Conservation (phyloP, 352 stramenopile species). For the Phytophthora agathidicida region DNA sequence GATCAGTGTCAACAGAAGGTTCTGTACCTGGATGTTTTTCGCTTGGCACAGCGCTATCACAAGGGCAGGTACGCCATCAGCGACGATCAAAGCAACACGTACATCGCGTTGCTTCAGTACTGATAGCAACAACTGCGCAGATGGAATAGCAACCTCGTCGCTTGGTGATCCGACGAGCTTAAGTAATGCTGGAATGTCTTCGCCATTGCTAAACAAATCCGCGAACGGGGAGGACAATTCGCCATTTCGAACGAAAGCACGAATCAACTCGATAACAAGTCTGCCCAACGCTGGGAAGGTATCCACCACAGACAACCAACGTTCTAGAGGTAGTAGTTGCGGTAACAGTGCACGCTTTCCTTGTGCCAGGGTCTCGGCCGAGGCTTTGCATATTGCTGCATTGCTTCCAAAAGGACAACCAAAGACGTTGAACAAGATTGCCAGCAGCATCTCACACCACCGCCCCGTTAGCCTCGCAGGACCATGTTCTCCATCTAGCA, state of each 20-base stretch:
- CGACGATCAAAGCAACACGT: slow-evolving; percentile 69
- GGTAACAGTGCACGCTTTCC: slow-evolving; percentile 47
- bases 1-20: slow-evolving; percentile 52
- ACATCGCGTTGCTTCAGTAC: slow-evolving; percentile 54
- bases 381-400: not conserved
- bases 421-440: slow-evolving; percentile 71
- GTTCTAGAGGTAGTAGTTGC: slow-evolving; percentile 58
- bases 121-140: slow-evolving; percentile 51
- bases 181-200: slow-evolving; percentile 58
- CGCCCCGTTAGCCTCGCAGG: slow-evolving; percentile 20
- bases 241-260: slow-evolving; percentile 44
- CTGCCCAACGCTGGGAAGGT: slow-evolving; percentile 36
- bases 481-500: slow-evolving; percentile 24
- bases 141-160: slow-evolving; percentile 47
- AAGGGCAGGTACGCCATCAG: slow-evolving; percentile 70
- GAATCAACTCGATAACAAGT: slow-evolving; percentile 63
- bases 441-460: slow-evolving; percentile 44
- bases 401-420: slow-evolving; percentile 36
- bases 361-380: slow-evolving; percentile 21
- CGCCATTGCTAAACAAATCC: slow-evolving; percentile 57
- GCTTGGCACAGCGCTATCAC: slow-evolving; percentile 50
- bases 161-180: slow-evolving; percentile 37
- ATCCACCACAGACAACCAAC: slow-evolving; percentile 52
- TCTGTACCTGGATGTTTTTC: slow-evolving; percentile 42
- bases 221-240: slow-evolving; percentile 26